Evolutionary conservation across 2,329 filamentous ascomycete genomes (phyloP).

Genomic region (Penicillium decumbens): DNA sequence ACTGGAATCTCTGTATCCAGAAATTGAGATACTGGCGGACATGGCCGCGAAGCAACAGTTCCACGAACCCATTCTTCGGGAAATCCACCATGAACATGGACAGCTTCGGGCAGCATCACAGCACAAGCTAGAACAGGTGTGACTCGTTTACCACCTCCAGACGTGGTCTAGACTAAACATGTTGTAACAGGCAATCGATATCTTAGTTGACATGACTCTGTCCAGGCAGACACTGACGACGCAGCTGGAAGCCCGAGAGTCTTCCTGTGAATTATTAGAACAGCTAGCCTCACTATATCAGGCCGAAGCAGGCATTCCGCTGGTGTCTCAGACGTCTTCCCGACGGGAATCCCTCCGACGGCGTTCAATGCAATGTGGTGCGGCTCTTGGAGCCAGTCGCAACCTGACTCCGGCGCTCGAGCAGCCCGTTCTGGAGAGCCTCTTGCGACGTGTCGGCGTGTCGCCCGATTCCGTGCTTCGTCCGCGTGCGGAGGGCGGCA

Average conservation of each 20-base stretch:
- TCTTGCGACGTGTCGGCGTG: constrained; percentile 35
- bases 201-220: constrained; percentile 32
- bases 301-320: constrained; percentile 25
- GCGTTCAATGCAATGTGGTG: constrained; percentile 23
- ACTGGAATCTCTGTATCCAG: constrained; percentile 38
- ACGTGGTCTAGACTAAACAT: constrained; percentile 10
- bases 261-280: constrained; percentile 33
- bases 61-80: constrained; percentile 37
- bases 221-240: constrained; percentile 29
- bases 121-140: constrained; percentile 34
- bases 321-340: constrained; percentile 19
- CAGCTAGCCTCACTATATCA: constrained; percentile 31
- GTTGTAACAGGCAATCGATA: constrained; percentile 28
- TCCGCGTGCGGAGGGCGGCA: constrained; percentile 17
- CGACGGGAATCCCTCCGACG: constrained; percentile 28
- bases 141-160: not conserved
- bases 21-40: constrained; percentile 40
- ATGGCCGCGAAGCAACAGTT: constrained; percentile 43
- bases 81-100: constrained; percentile 31
- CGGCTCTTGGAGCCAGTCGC: constrained; percentile 12
- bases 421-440: constrained; percentile 26
- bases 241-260: constrained; percentile 31
- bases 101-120: constrained; percentile 29
- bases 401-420: constrained; percentile 16
- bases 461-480: constrained; percentile 27